Conservation (phyloP, 1,284 basidiomycete genomes). For the Bjerkandera adusta region DNA sequence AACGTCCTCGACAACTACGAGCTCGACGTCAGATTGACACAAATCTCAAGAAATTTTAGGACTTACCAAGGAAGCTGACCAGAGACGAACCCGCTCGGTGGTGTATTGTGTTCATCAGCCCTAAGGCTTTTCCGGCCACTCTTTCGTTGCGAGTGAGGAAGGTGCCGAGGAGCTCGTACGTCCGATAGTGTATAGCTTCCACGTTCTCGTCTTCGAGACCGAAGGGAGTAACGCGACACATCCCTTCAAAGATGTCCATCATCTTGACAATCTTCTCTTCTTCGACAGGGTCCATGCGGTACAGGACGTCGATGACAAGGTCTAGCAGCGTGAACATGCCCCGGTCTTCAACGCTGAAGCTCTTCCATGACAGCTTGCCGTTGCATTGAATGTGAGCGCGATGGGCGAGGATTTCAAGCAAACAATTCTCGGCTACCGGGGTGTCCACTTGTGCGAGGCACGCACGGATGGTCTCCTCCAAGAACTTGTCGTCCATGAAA, state of each 20-base stretch:
- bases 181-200: conserved; percentile 13
- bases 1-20: too few species aligned
- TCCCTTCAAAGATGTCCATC: conserved; percentile 12
- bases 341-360: conserved; percentile 12
- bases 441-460: conserved; percentile 14
- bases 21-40: too few species aligned
- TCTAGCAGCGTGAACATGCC: conserved; percentile 16
- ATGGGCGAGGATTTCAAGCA: conserved; percentile 18
- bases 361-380: conserved; percentile 20
- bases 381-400: conserved; percentile 16
- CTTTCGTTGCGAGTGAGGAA: conserved; percentile 8
- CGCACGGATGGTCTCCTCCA: conserved; percentile 17
- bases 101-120: conserved; percentile 15
- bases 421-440: conserved; percentile 13
- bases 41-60: too few species aligned
- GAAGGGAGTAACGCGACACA: conserved; percentile 21
- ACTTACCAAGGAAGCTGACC: too few species aligned
- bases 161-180: conserved; percentile 16
- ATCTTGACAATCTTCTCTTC: conserved; percentile 6
- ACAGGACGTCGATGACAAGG: conserved; percentile 17
- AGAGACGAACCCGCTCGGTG: neutral
- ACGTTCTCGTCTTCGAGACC: conserved; percentile 14
- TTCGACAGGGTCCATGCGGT: conserved; percentile 13
- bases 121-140: conserved; percentile 13
- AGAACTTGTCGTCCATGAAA: conserved; percentile 25